Base-by-base conservation (phyloP, 352 stramenopile species). In the Pilasporangium apinafurcum region DNA sequence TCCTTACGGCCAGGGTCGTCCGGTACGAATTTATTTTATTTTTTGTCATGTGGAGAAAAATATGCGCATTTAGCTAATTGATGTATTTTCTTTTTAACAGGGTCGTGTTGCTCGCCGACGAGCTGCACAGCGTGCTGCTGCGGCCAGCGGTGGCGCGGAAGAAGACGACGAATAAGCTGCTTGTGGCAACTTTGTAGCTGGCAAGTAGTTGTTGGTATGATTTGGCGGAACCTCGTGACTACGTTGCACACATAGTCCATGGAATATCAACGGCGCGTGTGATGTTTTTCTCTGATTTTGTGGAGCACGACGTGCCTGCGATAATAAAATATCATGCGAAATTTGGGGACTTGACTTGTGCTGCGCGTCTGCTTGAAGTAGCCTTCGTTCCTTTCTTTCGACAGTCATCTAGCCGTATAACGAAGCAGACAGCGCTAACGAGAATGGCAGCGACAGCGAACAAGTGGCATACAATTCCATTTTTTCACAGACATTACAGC, bases 1-100 rank as follows among this genome's bases (percentile, higher is more conserved):
- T 44, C 96, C 96, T 27, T 99, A 98, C 65, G 96, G 96, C 55
- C 95, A 98, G 74, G 96, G 96, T 56, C 75, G 92, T 54, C 95
- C 93, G 17, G 68, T 82, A 75, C 47, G 63, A 51, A 40, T 20
- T 12, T 5, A 21, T 46, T 6, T 41, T 1, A 30, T 30, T 29
- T 32, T 42, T 8, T n/a, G n/a, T n/a, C n/a, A n/a, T n/a, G n/a
- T n/a, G n/a, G n/a, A n/a, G n/a, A n/a, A n/a, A n/a, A n/a, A 39
- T 49, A 25, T 32, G 12, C 14, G 6, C 33, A 12, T 9, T 26
- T 28, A 17, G 3, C 25, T 26, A 5, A 13, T 16, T 54, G 22
- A 4, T 24, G 14, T 51, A 10, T 42, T 25, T 17, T 56, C 18
- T 28, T 24, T 36, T 33, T 46, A 39, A 51, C 48, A 82, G 48